Percentiles rank a stretch among this genome's conserved stretches.
Conservation (phyloP, 2,329 filamentous ascomycete genomes). For the Trichoderma lentiforme region DNA sequence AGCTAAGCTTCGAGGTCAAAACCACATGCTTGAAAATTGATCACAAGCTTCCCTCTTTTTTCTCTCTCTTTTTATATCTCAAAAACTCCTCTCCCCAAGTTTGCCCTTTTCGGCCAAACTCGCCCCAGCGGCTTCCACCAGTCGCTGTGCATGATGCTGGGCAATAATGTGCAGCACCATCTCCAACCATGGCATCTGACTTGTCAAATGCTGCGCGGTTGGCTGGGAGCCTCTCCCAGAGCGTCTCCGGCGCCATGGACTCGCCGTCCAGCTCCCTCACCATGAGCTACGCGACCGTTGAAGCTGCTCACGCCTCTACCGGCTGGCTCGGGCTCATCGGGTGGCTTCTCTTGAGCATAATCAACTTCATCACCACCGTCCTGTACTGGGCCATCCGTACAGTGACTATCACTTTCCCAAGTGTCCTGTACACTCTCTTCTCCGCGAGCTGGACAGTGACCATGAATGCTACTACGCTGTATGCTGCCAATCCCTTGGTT, state of each 20-base stretch:
- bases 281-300: slow-evolving; percentile 33
- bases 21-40: slow-evolving; percentile 18
- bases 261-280: slow-evolving; percentile 32
- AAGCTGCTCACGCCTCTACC: slow-evolving; percentile 37
- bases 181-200: slow-evolving; percentile 41
- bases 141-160: slow-evolving; percentile 37
- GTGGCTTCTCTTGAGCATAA: slow-evolving; percentile 50
- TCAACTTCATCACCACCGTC: slow-evolving; percentile 56
- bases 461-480: slow-evolving; percentile 97
- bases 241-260: slow-evolving; percentile 32
- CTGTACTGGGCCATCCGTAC: slow-evolving; percentile 81
- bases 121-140: slow-evolving; percentile 23
- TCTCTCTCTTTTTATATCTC: slow-evolving; percentile 14
- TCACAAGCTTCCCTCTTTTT: slow-evolving; percentile 6
- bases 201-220: slow-evolving; percentile 36
- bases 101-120: slow-evolving; percentile 16
- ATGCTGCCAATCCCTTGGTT: slow-evolving; percentile 34
- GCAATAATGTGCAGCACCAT: slow-evolving; percentile 29
- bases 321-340: slow-evolving; percentile 59
- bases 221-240: slow-evolving; percentile 33
- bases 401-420: slow-evolving; percentile 82
- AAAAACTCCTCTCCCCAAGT: not conserved
- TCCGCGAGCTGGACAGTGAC: slow-evolving; percentile 94
- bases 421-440: slow-evolving; percentile 83
- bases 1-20: slow-evolving; percentile 16